Evolutionary conservation across 768 basidiomycete genomes (phyloP).

Genomic region (Lactarius sp.): DNA sequence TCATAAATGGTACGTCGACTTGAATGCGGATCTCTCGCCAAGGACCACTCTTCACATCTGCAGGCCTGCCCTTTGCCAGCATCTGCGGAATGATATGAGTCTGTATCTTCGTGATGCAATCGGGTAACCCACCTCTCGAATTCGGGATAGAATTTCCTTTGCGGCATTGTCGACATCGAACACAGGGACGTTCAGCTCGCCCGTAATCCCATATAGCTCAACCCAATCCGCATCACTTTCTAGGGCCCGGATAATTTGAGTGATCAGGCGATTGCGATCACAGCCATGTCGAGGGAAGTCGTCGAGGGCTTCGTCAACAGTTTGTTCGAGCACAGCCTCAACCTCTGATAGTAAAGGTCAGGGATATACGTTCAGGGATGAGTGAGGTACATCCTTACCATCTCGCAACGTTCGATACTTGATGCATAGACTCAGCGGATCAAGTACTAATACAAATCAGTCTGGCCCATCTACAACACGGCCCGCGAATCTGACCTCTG

Average conservation of each 20-base stretch:
- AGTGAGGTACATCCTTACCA: constrained; percentile 43
- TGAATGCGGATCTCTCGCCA: constrained; percentile 82
- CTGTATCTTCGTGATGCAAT: constrained; percentile 28
- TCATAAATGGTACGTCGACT: constrained; percentile 78
- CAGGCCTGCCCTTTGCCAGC: constrained; percentile 40
- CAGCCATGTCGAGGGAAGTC: constrained; percentile 33
- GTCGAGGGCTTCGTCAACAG: constrained; percentile 41
- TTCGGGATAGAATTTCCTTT: constrained; percentile 26
- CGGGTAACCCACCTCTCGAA: constrained; percentile 36
- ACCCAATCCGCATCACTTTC: constrained; percentile 65
- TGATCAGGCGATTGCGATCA: constrained; percentile 43
- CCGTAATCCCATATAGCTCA: constrained; percentile 62
- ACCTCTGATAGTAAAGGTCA: constrained; percentile 48
- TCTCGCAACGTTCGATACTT: constrained; percentile 77
- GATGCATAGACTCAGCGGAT: constrained; percentile 59
- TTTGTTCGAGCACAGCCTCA: constrained; percentile 51
- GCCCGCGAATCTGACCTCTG: constrained; percentile 42
- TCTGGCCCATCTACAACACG: constrained; percentile 1
- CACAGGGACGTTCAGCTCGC: constrained; percentile 57
- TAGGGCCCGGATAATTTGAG: constrained; percentile 51
- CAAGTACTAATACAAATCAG: constrained; percentile 43
- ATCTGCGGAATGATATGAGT: constrained; percentile 28
- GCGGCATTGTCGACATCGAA: constrained; percentile 33
- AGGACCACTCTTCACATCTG: constrained; percentile 33
- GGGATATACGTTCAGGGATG: neutral